These are phyloP conservation scores for Cyamopsis tetragonoloba DNA, from an alignment of 306 rosid species.

Conservation along the genomic window DNA sequence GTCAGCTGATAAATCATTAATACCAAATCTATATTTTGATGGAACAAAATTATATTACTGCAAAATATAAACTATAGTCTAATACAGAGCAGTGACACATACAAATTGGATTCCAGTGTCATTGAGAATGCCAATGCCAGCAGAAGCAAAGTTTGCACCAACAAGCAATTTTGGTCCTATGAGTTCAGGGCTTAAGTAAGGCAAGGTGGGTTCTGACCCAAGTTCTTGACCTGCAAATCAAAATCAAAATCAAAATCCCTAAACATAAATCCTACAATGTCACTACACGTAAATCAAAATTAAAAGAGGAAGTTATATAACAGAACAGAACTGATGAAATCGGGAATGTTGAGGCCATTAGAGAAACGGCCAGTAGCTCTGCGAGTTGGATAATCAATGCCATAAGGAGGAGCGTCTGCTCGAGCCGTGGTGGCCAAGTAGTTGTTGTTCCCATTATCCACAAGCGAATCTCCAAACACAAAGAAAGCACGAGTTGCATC, in stretches of 20 bases:
- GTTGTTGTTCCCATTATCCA: constrained; percentile 55
- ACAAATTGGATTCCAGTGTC: constrained; percentile 65
- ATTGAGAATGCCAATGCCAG: constrained; percentile 56
- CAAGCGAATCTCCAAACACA: constrained; percentile 52
- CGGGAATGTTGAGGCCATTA: constrained; percentile 51
- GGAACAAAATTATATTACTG: no score
- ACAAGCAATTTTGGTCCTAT: constrained; percentile 39
- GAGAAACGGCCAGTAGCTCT: constrained; percentile 51
- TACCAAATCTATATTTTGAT: no score
- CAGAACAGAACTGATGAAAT: constrained; percentile 37
- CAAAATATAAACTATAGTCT: no score
- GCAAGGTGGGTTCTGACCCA: constrained; percentile 42
- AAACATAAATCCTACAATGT: background rate
- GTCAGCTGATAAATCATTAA: no score
- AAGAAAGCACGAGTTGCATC: constrained; percentile 39
- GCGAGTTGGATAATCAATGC: constrained; percentile 41
- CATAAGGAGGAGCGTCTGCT: constrained; percentile 50
- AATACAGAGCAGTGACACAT: background rate
- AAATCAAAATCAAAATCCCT: background rate
- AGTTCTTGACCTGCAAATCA: constrained; percentile 37
- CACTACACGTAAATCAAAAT: no score
- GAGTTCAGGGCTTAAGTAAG: constrained; percentile 54
- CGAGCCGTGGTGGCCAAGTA: constrained; percentile 41
- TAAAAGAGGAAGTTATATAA: background rate
- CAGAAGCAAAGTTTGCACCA: constrained; percentile 71